Evolutionary conservation across 2,329 filamentous ascomycete genomes (phyloP).

Genomic region (Penicillium polonicum): DNA sequence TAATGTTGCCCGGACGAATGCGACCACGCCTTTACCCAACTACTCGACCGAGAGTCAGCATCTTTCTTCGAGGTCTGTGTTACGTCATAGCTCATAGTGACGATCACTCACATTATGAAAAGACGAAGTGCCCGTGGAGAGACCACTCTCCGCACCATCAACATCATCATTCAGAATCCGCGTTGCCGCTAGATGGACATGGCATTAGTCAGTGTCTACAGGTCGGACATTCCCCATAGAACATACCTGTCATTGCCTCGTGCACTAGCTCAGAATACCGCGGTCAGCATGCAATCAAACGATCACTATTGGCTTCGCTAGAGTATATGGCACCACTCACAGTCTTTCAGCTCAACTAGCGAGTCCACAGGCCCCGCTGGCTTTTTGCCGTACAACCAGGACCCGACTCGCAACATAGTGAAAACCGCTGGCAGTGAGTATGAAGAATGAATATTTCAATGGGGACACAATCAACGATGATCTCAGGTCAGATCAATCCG

Average conservation of each 20-base stretch:
- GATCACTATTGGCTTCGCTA: not conserved
- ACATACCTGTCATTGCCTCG: slow-evolving; percentile 46
- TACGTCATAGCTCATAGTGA: slow-evolving; percentile 9
- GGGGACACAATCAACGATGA: not conserved
- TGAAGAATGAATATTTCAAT: not conserved
- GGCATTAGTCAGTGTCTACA: not conserved
- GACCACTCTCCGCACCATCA: slow-evolving; percentile 71
- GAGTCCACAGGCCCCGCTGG: slow-evolving; percentile 56
- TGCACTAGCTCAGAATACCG: slow-evolving; percentile 30
- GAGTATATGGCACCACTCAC: slow-evolving; percentile 32
- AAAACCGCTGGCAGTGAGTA: not conserved
- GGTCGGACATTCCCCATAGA: not conserved
- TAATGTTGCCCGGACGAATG: slow-evolving; percentile 80
- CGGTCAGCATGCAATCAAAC: slow-evolving; percentile 20
- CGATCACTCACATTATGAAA: slow-evolving; percentile 68
- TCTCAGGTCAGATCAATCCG: slow-evolving; percentile 7
- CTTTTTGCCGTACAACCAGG: slow-evolving; percentile 48
- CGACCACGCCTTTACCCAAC: slow-evolving; percentile 75
- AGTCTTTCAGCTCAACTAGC: slow-evolving; percentile 55
- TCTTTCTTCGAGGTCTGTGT: not conserved
- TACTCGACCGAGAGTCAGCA: slow-evolving; percentile 36
- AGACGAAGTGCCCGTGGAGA: slow-evolving; percentile 72
- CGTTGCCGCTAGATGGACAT: slow-evolving; percentile 54
- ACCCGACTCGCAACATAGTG: slow-evolving; percentile 44
- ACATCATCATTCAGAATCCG: slow-evolving; percentile 89